A percentile compares a stretch with the other conserved stretches of the same genome.
These are phyloP conservation scores for Aspergillus fumigatiaffinis DNA, from an alignment of 2,329 filamentous ascomycete species.

Conservation along the genomic window DNA sequence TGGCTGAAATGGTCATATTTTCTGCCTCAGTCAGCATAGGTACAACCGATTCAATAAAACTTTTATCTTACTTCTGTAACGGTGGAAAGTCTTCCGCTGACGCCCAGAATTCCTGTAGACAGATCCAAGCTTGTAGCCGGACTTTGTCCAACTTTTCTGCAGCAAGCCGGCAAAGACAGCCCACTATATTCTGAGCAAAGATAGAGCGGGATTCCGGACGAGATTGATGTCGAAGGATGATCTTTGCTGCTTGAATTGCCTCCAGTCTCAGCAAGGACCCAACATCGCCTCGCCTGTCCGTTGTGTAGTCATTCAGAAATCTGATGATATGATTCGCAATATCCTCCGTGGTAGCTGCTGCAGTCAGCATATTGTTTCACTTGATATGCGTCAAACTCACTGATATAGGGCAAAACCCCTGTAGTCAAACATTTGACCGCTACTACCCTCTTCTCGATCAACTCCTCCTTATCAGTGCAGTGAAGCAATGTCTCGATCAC, in stretches of 20 bases:
- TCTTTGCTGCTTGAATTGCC: conserved; percentile 64
- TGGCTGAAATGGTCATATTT: conserved; percentile 44
- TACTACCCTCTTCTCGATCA: conserved; percentile 40
- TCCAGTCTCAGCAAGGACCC: conserved; percentile 81
- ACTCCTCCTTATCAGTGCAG: conserved; percentile 33
- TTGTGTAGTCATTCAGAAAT: conserved; percentile 80
- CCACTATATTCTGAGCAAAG: conserved; percentile 26
- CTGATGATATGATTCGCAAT: conserved; percentile 28
- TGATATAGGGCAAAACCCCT: conserved; percentile 34
- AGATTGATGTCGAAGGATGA: conserved; percentile 23
- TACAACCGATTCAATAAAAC: background rate
- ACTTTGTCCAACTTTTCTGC: conserved; percentile 90
- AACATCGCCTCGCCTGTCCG: conserved; percentile 82
- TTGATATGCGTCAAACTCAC: conserved; percentile 20
- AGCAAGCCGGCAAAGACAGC: conserved; percentile 62
- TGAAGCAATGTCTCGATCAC: conserved; percentile 33
- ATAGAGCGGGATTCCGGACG: conserved; percentile 7
- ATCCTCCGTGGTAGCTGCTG: conserved; percentile 25
- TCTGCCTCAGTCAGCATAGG: conserved; percentile 21
- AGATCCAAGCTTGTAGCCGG: conserved; percentile 52
- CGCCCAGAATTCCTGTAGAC: conserved; percentile 40
- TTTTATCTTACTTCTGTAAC: conserved; percentile 40
- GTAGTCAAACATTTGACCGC: conserved; percentile 38
- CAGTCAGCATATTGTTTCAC: conserved; percentile 15
- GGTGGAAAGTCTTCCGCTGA: conserved; percentile 29